These are phyloP conservation scores for Stemphylium vesicarium DNA, from an alignment of 2,329 filamentous ascomycete species.

Conservation along the genomic window DNA sequence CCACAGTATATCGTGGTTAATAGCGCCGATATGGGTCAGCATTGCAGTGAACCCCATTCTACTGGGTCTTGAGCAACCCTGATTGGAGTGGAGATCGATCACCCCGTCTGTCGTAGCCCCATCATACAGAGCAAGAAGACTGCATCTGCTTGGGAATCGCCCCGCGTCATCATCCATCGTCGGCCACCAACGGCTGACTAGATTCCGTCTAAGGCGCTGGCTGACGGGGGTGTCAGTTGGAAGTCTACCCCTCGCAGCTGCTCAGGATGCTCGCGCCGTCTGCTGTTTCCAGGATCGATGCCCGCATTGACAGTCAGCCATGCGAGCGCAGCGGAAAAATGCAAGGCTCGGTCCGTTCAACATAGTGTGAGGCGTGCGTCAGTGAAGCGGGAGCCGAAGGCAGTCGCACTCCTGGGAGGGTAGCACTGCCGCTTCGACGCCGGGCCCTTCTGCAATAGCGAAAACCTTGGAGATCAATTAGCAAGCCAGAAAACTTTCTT, in stretches of 20 bases:
- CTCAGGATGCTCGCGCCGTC: background rate
- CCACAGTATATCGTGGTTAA: background rate
- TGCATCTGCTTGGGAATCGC: background rate
- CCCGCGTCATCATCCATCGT: conserved; percentile 1
- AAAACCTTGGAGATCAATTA: background rate
- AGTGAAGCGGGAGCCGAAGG: background rate
- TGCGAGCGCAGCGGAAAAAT: background rate
- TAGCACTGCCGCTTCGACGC: background rate
- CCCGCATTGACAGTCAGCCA: conserved; percentile 2
- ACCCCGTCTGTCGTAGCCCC: background rate
- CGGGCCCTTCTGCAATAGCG: background rate
- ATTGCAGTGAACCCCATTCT: background rate
- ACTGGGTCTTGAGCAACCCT: background rate
- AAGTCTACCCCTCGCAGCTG: background rate
- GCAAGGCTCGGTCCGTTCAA: background rate
- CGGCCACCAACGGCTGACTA: conserved; percentile 6
- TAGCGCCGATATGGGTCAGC: background rate
- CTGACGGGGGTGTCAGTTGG: conserved; percentile 7
- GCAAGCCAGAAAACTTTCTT: background rate
- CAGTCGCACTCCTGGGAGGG: background rate
- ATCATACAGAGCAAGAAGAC: background rate
- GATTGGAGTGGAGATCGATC: background rate
- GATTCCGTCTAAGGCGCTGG: conserved; percentile 5
- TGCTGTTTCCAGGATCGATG: background rate
- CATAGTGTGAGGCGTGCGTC: background rate